Evolutionary conservation across 2,329 filamentous ascomycete genomes (phyloP).

Genomic region (Pyrenochaeta sp.): DNA sequence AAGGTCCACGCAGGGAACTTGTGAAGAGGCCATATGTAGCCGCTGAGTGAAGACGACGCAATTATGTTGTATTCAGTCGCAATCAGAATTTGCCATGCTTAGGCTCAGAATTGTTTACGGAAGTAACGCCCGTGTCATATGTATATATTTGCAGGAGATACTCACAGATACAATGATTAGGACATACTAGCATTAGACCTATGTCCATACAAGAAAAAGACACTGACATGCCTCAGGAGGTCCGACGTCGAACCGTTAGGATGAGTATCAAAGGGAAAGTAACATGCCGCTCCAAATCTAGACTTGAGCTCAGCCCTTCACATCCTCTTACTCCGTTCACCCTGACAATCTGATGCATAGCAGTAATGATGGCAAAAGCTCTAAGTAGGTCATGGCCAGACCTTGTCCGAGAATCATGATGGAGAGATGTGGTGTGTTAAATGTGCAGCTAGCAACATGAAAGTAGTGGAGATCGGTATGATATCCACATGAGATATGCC

Average conservation of each 20-base stretch:
- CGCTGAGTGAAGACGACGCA: not conserved
- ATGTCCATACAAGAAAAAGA: not conserved
- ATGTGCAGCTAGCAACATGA: conserved; percentile 1
- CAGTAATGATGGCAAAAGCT: not conserved
- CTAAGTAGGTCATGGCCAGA: not conserved
- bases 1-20: conserved; percentile 11
- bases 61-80: too few species aligned
- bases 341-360: not conserved
- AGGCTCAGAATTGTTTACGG: too few species aligned
- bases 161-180: too few species aligned
- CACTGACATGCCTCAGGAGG: not conserved
- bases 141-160: too few species aligned
- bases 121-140: too few species aligned
- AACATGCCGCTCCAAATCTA: not conserved
- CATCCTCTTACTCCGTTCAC: not conserved
- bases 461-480: not conserved
- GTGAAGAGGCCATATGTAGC: not conserved
- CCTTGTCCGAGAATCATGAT: not conserved
- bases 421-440: not conserved
- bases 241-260: not conserved
- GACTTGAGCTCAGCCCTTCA: not conserved
- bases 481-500: not conserved
- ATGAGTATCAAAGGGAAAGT: not conserved
- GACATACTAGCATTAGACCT: not conserved
- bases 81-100: too few species aligned